Evolutionary conservation across 441 rosid species (phyloP).

Genomic region (Erysimum cheiri): DNA sequence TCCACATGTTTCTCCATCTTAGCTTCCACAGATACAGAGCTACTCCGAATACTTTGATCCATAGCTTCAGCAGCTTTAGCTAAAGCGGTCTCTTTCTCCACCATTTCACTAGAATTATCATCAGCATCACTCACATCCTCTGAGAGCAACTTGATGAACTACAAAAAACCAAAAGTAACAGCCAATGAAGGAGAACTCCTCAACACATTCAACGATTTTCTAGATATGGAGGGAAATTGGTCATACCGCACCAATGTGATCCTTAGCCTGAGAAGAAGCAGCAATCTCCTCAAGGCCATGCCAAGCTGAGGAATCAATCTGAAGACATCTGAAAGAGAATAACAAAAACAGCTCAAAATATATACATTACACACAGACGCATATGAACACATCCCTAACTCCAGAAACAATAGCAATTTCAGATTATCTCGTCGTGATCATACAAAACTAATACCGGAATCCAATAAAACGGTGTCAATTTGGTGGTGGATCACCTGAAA

Average conservation of each 20-base stretch:
- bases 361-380: not conserved
- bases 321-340: slow-evolving; percentile 59
- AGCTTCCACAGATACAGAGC: slow-evolving; percentile 52
- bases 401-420: not conserved
- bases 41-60: slow-evolving; percentile 50
- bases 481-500: slow-evolving; percentile 57
- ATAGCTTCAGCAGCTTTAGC: slow-evolving; percentile 72
- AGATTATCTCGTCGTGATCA: not conserved
- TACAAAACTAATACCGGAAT: not conserved
- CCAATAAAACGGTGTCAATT: not conserved
- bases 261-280: slow-evolving; percentile 67
- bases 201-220: not conserved
- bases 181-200: not conserved
- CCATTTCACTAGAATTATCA: slow-evolving; percentile 44
- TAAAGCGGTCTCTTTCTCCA: slow-evolving; percentile 68
- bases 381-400: not conserved
- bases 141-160: slow-evolving; percentile 76
- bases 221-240: not conserved
- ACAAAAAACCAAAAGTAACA: slow-evolving; percentile 19
- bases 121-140: slow-evolving; percentile 54
- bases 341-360: not conserved
- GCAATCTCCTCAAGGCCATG: slow-evolving; percentile 85
- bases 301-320: slow-evolving; percentile 73
- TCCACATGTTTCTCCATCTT: slow-evolving; percentile 68
- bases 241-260: slow-evolving; percentile 88